phyloP scores from a whole-genome alignment of 805 yeast species.

The Lachancea waltii region DNA sequence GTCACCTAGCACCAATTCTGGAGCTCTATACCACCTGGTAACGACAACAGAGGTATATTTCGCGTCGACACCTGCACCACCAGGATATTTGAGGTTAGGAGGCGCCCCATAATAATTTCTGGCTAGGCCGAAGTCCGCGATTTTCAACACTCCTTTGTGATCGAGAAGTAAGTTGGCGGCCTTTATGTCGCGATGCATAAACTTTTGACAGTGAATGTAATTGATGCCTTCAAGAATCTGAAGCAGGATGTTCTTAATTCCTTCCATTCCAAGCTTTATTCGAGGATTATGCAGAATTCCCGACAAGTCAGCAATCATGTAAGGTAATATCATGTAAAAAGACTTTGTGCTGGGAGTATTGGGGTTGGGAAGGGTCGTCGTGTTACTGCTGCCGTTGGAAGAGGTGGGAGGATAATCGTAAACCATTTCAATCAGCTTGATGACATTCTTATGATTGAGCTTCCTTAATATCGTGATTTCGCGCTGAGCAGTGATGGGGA shows the following conservation, averaged over 20 bases:
- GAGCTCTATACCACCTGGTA: constrained; percentile 97
- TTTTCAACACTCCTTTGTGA: constrained; percentile 66
- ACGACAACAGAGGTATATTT: constrained; percentile 70
- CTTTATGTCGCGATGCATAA: constrained; percentile 84
- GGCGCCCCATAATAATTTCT: constrained; percentile 57
- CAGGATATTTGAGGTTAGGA: constrained; percentile 43
- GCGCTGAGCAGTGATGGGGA: constrained; percentile 91
- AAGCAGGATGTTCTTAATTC: constrained; percentile 73
- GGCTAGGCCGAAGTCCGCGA: constrained; percentile 96
- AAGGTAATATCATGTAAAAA: constrained; percentile 86
- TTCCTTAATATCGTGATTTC: constrained; percentile 79
- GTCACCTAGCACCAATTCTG: constrained; percentile 84
- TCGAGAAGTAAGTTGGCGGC: constrained; percentile 91
- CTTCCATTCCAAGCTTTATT: constrained; percentile 51
- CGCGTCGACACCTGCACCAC: constrained; percentile 39
- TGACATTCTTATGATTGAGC: constrained; percentile 61
- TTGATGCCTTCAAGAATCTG: constrained; percentile 78
- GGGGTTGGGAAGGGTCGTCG: constrained; percentile 21
- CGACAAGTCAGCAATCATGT: constrained; percentile 86
- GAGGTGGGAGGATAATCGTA: constrained; percentile 39
- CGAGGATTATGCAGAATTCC: constrained; percentile 81
- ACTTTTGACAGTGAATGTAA: constrained; percentile 56
- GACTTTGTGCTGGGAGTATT: constrained; percentile 26
- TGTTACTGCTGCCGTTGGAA: constrained; percentile 7
- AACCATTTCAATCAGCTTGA: constrained; percentile 75